Evolutionary conservation across 2,329 filamentous ascomycete species (phyloP).

Genomic region (Fusarium tjaetaba): DNA sequence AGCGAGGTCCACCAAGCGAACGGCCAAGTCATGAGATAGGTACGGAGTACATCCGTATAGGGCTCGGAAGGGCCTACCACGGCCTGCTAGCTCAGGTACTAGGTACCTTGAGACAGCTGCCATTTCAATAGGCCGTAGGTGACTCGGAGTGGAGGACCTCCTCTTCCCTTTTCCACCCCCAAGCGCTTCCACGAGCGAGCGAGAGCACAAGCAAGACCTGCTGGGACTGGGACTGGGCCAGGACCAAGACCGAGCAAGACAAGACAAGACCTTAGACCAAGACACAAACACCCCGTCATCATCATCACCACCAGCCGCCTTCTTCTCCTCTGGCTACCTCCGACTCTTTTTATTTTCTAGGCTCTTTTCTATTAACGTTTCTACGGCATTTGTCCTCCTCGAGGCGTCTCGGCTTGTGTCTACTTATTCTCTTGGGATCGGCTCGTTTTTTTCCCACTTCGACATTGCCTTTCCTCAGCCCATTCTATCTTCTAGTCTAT

Average conservation of each 20-base stretch:
- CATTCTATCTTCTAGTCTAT: conserved; percentile 21
- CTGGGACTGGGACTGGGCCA: background rate
- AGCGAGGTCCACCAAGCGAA: conserved; percentile 28
- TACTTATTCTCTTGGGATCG: conserved; percentile 25
- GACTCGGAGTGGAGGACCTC: conserved; percentile 31
- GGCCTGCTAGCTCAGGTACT: background rate
- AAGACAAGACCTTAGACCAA: conserved; percentile 20
- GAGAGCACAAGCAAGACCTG: conserved; percentile 15
- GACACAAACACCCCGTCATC: conserved; percentile 35
- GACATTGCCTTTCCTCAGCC: conserved; percentile 28
- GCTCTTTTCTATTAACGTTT: conserved; percentile 16
- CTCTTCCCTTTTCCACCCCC: conserved; percentile 34
- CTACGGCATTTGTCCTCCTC: conserved; percentile 4
- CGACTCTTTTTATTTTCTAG: conserved; percentile 4
- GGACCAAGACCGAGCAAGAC: conserved; percentile 20
- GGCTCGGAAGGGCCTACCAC: background rate
- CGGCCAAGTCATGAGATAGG: conserved; percentile 17
- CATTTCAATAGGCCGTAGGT: conserved; percentile 13
- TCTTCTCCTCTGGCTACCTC: conserved; percentile 23
- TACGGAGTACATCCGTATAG: conserved; percentile 21
- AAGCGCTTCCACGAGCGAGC: conserved; percentile 32
- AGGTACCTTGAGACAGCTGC: conserved; percentile 15
- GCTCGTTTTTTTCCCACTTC: conserved; percentile 28
- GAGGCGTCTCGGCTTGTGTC: conserved; percentile 15
- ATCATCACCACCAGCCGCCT: conserved; percentile 32